These are phyloP conservation scores for Lentinula lateritia DNA, from an alignment of 768 basidiomycete genomes.

Conservation along the genomic window DNA sequence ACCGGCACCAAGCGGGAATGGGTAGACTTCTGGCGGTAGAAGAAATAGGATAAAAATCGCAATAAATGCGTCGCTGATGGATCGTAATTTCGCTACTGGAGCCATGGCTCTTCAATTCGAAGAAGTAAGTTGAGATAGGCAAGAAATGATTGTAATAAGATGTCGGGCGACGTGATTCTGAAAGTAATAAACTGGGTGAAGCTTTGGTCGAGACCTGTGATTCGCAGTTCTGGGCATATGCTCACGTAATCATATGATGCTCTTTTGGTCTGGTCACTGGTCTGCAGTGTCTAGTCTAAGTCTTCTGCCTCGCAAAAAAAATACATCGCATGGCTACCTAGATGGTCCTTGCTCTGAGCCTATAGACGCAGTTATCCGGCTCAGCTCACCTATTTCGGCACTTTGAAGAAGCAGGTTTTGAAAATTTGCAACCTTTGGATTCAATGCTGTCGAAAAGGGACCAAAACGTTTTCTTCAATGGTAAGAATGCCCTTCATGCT, in stretches of 20 bases:
- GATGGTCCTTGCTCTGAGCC: no score
- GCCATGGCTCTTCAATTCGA: background rate
- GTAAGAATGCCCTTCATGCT: no score
- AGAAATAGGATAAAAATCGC: background rate
- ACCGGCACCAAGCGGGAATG: constrained; percentile 5
- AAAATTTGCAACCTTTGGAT: no score
- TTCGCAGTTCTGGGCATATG: background rate
- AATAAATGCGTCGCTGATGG: background rate
- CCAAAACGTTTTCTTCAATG: no score
- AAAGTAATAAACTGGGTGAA: background rate
- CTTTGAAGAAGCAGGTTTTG: no score
- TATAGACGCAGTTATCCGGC: no score
- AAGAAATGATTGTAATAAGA: background rate
- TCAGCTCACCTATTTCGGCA: no score
- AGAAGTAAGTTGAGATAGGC: background rate
- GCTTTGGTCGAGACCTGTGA: background rate
- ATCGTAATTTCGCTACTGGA: background rate
- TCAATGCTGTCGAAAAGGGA: no score
- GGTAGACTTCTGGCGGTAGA: background rate
- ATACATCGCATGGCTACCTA: no score
- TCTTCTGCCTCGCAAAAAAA: no score
- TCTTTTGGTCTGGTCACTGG: no score
- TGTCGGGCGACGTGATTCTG: background rate
- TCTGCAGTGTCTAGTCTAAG: no score
- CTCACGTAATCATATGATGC: background rate